Evolutionary conservation across 108 stramenopile species (phyloP), one percentile per base, ranked within the genome.

Genomic region (Discostella pseudostelligera): DNA sequence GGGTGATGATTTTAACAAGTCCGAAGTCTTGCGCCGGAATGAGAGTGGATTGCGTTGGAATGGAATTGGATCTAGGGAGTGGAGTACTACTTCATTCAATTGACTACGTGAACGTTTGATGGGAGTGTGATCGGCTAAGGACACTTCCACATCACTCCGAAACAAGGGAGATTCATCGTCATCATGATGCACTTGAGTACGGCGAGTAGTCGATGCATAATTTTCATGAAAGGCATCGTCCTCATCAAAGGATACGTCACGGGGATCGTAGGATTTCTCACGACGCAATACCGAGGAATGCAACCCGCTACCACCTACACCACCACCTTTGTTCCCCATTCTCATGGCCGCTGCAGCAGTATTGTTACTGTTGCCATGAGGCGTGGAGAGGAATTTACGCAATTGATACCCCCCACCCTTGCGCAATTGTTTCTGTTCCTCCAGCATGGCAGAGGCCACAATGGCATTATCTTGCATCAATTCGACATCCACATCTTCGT

Each of bases 321-420:
- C 42, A 12, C n/a, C 42, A 43, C 42, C n/a, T 8, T 11, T 43
- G 1, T 11, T 43, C 42, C n/a, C 14, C 42, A 11, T 43, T 8
- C 2, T 16, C 42, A 43, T 43, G 9, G 3, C n/a, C 7, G 1
- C 9, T 8, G 13, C 40, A 59, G 0, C 0, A 12, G 17, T 51
- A 4, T 63, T 8, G 36, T 39, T 4, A n/a, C 1, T 20, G 10
- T 28, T 14, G 47, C 29, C 11, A 13, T 43, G 39, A 10, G 58
- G 58, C 7, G 58, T 39, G 37, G 58, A 59, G 22, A 59, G 58
- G 42, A 59, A 59, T 21, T 29, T 25, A 1, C 58, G 58, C 35
- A 59, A n/a, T 4, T 14, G 20, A 25, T 59, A 59, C 22, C 36
- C 42, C 12, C 58, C 36, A 12, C 42, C 35, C 58, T 13, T 53